Evolutionary conservation across 2,329 filamentous ascomycete species (phyloP).

Genomic region (Fusarium veterinarium): DNA sequence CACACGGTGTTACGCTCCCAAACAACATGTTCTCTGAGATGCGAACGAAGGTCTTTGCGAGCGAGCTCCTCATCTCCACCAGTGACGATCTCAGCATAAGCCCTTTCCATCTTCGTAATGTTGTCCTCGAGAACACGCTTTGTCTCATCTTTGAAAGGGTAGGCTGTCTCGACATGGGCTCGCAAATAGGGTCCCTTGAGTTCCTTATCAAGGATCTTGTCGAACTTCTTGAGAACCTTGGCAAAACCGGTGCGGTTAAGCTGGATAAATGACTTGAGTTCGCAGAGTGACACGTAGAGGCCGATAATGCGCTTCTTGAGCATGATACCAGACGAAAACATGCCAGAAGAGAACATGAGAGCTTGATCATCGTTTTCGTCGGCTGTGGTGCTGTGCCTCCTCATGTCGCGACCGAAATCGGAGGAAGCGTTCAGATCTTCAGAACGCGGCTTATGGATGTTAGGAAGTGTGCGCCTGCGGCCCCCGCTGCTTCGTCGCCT

Average conservation of each 20-base stretch:
- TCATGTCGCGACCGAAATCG: conserved; percentile 62
- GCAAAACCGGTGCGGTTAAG: conserved; percentile 96
- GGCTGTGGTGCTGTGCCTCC: conserved; percentile 74
- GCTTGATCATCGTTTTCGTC: conserved; percentile 85
- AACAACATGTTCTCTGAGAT: conserved; percentile 94
- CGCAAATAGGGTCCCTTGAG: conserved; percentile 83
- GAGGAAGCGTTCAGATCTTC: conserved; percentile 71
- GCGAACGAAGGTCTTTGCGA: conserved; percentile 86
- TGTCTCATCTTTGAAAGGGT: conserved; percentile 82
- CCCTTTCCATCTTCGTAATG: conserved; percentile 79
- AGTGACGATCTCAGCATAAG: conserved; percentile 85
- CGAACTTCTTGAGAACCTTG: conserved; percentile 98
- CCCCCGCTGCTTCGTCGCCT: conserved; percentile 56
- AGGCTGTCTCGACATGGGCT: conserved; percentile 78
- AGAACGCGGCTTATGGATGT: conserved; percentile 52
- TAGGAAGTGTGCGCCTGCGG: conserved; percentile 54
- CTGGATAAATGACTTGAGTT: conserved; percentile 95
- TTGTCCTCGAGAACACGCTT: conserved; percentile 76
- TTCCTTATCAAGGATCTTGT: conserved; percentile 90
- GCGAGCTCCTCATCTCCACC: conserved; percentile 81
- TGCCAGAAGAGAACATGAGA: conserved; percentile 70
- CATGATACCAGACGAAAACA: conserved; percentile 78
- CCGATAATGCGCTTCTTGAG: conserved; percentile 91
- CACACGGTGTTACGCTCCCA: conserved; percentile 99
- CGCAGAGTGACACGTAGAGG: conserved; percentile 91